Conservation (phyloP, 192 early-diverging fungal genomes). For the Umbelopsis vinacea region DNA sequence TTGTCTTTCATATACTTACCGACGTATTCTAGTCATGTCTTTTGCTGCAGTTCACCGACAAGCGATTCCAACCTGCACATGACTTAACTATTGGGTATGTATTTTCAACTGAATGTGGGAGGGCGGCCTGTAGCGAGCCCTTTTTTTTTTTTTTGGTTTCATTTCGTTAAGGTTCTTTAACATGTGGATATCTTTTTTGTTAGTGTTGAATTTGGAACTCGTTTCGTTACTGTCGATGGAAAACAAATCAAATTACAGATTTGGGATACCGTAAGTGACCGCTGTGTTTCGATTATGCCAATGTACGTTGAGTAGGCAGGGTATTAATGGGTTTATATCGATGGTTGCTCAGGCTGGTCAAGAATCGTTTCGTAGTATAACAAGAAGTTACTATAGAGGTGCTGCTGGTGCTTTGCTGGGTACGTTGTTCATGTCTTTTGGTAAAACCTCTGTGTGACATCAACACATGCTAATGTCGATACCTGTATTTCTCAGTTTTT, state of each 20-base stretch:
- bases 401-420: constrained; percentile 77
- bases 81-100: constrained; percentile 81
- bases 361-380: constrained; percentile 86
- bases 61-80: constrained; percentile 79
- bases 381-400: constrained; percentile 83
- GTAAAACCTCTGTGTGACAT: neutral
- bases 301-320: too few relatives aligned
- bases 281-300: neutral
- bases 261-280: constrained; percentile 84
- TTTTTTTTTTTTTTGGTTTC: too few relatives aligned
- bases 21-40: constrained; percentile 62
- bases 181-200: neutral
- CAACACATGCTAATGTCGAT: too few relatives aligned
- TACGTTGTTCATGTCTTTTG: constrained; percentile 31
- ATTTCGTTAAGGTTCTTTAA: neutral
- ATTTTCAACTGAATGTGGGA: neutral
- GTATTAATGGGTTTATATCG: neutral
- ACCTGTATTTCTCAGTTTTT: constrained; percentile 52
- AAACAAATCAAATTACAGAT: constrained; percentile 92
- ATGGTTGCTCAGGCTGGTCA: constrained; percentile 65
- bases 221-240: constrained; percentile 73
- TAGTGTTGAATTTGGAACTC: constrained; percentile 82
- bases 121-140: neutral
- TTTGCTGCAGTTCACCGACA: constrained; percentile 82
- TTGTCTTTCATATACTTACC: constrained; percentile 8